Percentiles rank a stretch among this genome's conserved stretches.
Evolutionary conservation across 805 yeast genomes (phyloP).

Genomic region (Suhomyces xylopsoci): DNA sequence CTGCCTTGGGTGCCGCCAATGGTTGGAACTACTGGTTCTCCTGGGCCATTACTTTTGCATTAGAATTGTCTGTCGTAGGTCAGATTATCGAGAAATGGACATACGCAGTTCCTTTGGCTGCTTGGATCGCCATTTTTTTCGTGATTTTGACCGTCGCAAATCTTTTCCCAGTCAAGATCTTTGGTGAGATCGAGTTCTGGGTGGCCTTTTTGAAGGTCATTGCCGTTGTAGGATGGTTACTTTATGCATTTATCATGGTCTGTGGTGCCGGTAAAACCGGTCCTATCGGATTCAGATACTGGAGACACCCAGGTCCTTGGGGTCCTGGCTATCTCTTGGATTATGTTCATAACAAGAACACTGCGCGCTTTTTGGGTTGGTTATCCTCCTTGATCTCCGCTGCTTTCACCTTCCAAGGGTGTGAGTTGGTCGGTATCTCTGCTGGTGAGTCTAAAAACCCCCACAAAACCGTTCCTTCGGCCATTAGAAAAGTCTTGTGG

Average conservation of each 20-base stretch:
- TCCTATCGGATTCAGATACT: constrained; percentile 74
- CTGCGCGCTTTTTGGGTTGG: constrained; percentile 68
- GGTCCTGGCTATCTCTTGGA: constrained; percentile 53
- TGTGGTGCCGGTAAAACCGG: constrained; percentile 71
- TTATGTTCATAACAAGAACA: constrained; percentile 40
- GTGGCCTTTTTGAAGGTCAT: constrained; percentile 62
- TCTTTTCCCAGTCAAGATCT: constrained; percentile 63
- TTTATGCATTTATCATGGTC: constrained; percentile 67
- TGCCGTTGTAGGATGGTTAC: constrained; percentile 67
- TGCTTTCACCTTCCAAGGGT: constrained; percentile 80
- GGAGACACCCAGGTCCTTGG: constrained; percentile 79
- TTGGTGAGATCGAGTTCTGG: constrained; percentile 80
- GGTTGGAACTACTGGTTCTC: constrained; percentile 77
- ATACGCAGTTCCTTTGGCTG: constrained; percentile 62
- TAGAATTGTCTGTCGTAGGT: constrained; percentile 70
- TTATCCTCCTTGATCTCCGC: constrained; percentile 66
- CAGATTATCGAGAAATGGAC: constrained; percentile 68
- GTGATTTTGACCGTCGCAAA: constrained; percentile 52
- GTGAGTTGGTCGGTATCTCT: constrained; percentile 70
- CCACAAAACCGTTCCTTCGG: constrained; percentile 65
- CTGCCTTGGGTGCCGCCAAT: constrained; percentile 69
- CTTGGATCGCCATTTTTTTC: constrained; percentile 69
- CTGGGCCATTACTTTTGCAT: constrained; percentile 74
- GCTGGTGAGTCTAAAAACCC: constrained; percentile 76
- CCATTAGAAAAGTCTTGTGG: constrained; percentile 64